Evolutionary conservation across 495 filamentous ascomycete genomes (phyloP).

Genomic region (Penicillium coprophilum): DNA sequence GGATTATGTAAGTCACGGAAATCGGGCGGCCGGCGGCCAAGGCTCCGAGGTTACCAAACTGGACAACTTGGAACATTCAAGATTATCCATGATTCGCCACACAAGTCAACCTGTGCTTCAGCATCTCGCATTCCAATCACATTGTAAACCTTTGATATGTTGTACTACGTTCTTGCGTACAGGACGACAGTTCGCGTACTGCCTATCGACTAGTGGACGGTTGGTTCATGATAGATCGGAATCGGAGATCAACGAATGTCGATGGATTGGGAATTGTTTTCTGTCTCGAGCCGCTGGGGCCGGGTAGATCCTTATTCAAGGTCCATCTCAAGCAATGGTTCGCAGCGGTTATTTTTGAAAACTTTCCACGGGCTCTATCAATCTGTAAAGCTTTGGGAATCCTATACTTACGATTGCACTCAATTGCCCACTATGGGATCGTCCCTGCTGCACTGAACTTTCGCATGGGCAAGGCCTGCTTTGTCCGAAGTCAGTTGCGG

Average conservation of each 20-base stretch:
- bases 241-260: constrained; percentile 38
- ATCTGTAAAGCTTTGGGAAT: neutral
- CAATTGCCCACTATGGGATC: neutral
- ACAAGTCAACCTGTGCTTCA: neutral
- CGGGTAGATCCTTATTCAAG: constrained; percentile 22
- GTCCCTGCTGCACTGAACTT: constrained; percentile 4
- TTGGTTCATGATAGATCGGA: constrained; percentile 38
- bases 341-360: constrained; percentile 16
- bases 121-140: neutral
- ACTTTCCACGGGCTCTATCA: constrained; percentile 1
- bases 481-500: too few species aligned
- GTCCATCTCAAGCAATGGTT: too few species aligned
- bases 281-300: neutral
- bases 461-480: constrained; percentile 14
- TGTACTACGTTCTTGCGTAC: constrained; percentile 2
- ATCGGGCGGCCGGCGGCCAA: too few species aligned
- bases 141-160: neutral
- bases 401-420: too few species aligned
- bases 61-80: neutral
- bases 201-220: constrained; percentile 41
- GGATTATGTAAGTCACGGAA: neutral
- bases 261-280: neutral
- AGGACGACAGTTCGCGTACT: constrained; percentile 34
- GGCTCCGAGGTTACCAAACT: neutral
- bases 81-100: neutral